These are phyloP conservation scores for Malassezia restricta DNA, from an alignment of 1,284 basidiomycete species.

Conservation along the genomic window DNA sequence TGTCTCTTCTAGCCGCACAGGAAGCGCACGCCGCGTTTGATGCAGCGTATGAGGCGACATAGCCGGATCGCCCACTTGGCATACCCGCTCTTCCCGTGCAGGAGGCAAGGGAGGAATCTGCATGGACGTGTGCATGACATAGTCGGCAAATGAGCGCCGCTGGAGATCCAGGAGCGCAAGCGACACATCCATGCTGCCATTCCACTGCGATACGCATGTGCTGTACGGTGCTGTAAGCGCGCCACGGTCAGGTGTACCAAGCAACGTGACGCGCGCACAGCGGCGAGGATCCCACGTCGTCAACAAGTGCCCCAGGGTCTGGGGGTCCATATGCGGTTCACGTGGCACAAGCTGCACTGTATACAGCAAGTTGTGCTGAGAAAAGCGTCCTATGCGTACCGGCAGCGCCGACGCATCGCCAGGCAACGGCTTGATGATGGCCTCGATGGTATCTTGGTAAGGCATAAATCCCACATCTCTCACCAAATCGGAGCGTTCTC, in stretches of 20 bases:
- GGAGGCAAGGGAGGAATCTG: not conserved
- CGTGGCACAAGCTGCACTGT: not conserved
- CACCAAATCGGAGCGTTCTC: not conserved
- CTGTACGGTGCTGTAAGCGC: not conserved
- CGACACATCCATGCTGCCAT: not conserved
- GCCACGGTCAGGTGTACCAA: not conserved
- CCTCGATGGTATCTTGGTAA: not conserved
- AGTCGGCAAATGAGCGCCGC: not conserved
- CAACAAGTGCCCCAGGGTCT: not conserved
- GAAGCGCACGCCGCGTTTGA: not conserved
- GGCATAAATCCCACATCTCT: not conserved
- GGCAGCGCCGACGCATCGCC: not conserved
- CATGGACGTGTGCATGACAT: not conserved
- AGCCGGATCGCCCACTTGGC: not conserved
- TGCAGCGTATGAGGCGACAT: not conserved
- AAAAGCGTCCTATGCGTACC: not conserved
- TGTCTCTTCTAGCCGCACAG: not conserved
- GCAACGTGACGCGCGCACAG: slow-evolving; percentile 3
- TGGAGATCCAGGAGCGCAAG: not conserved
- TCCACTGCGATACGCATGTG: slow-evolving; percentile 7
- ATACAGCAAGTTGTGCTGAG: slow-evolving; percentile 12
- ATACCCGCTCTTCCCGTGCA: not conserved
- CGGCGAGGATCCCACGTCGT: slow-evolving; percentile 2
- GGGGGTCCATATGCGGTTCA: not conserved
- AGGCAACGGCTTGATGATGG: not conserved